phyloP scores from a whole-genome alignment of 495 filamentous ascomycete genomes.

The Penicillium odoratum region DNA sequence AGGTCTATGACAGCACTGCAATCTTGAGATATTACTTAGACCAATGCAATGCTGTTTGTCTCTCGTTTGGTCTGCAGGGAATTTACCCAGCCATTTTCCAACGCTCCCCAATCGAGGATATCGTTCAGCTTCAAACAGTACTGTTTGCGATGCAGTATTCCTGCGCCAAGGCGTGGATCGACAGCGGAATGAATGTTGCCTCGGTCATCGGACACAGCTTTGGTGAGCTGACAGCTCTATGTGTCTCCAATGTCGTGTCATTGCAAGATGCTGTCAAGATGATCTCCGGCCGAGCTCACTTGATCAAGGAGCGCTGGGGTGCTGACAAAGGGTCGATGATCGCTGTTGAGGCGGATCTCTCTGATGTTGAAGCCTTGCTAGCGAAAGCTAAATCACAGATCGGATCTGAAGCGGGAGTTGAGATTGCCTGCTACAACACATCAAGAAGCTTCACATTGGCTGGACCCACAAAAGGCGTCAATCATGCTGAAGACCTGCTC shows the following conservation, averaged over 20 bases:
- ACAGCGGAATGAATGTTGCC: slow-evolving; percentile 29
- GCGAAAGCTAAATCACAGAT: background rate
- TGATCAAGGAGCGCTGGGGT: slow-evolving; percentile 48
- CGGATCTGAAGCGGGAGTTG: background rate
- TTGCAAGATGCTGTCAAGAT: slow-evolving; percentile 39
- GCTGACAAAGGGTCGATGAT: slow-evolving; percentile 52
- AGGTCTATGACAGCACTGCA: slow-evolving; percentile 32
- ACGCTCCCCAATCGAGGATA: slow-evolving; percentile 31
- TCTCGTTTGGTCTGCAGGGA: slow-evolving; percentile 28
- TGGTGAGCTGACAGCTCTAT: slow-evolving; percentile 47
- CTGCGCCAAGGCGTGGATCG: slow-evolving; percentile 48
- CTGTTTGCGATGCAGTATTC: slow-evolving; percentile 53
- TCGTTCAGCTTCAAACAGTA: slow-evolving; percentile 43
- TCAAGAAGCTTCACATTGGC: slow-evolving; percentile 47
- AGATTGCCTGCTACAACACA: slow-evolving; percentile 54
- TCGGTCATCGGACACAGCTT: slow-evolving; percentile 55
- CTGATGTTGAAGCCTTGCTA: slow-evolving; percentile 16
- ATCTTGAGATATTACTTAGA: slow-evolving; percentile 42
- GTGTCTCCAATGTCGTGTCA: slow-evolving; percentile 34
- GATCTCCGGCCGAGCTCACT: slow-evolving; percentile 45
- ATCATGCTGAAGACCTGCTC: no score
- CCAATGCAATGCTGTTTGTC: slow-evolving; percentile 4
- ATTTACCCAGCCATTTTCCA: slow-evolving; percentile 54
- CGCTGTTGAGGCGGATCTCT: slow-evolving; percentile 38
- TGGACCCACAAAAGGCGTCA: slow-evolving; percentile 36